Conservation (phyloP, 805 yeast species). For the Saturnispora kantuleensis region DNA sequence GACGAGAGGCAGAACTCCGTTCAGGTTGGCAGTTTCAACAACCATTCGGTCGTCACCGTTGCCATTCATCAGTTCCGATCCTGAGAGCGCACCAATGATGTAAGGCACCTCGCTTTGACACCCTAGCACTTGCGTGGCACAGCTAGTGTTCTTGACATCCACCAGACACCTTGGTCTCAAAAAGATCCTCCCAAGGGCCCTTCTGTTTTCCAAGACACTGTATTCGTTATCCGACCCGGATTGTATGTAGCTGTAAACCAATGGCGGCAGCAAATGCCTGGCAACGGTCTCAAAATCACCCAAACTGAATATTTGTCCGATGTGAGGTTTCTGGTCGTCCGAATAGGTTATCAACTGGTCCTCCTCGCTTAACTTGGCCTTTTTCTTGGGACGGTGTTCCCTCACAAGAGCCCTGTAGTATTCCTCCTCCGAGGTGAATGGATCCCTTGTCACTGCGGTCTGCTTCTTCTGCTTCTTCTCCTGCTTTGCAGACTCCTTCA, state of each 20-base stretch:
- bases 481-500: conserved; percentile 18
- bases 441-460: neutral
- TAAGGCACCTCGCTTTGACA: conserved; percentile 59
- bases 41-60: conserved; percentile 72
- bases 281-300: conserved; percentile 86
- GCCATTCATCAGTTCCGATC: conserved; percentile 75
- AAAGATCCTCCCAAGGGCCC: conserved; percentile 75
- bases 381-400: conserved; percentile 6
- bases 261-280: conserved; percentile 54
- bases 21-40: conserved; percentile 59
- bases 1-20: conserved; percentile 66
- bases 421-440: neutral
- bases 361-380: conserved; percentile 25
- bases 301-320: conserved; percentile 58
- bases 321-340: conserved; percentile 50
- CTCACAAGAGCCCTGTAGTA: conserved; percentile 14
- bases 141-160: conserved; percentile 57
- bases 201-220: conserved; percentile 44
- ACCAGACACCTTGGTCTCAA: conserved; percentile 76
- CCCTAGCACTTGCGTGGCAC: conserved; percentile 62
- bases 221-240: conserved; percentile 84
- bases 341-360: conserved; percentile 3
- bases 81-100: conserved; percentile 82
- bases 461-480: conserved; percentile 21
- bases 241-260: conserved; percentile 82